These are phyloP conservation scores for Aspergillus incahuasiensis DNA, from an alignment of 495 filamentous ascomycete genomes.

Conservation along the genomic window DNA sequence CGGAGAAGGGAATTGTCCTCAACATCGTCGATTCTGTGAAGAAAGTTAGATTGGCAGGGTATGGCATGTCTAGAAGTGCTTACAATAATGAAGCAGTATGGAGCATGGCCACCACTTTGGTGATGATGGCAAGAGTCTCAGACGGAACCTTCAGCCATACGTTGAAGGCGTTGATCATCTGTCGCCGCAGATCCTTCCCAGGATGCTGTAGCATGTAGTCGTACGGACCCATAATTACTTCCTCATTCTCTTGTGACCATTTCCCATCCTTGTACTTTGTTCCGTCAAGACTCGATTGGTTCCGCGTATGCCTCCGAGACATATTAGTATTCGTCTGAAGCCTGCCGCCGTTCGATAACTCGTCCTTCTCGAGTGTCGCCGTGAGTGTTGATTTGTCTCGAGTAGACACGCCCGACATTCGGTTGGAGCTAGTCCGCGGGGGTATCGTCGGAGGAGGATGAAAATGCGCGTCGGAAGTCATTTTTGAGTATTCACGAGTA, in stretches of 20 bases:
- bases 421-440: conserved; percentile 65
- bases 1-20: conserved; percentile 81
- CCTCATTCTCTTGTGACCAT: conserved; percentile 70
- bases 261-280: conserved; percentile 49
- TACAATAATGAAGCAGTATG: conserved; percentile 87
- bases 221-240: conserved; percentile 77
- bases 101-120: conserved; percentile 84
- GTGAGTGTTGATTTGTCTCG: conserved; percentile 46
- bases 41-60: neutral
- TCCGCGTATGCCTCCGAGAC: conserved; percentile 29
- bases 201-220: conserved; percentile 83
- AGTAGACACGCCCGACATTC: conserved; percentile 29
- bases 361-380: conserved; percentile 19
- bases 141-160: conserved; percentile 80
- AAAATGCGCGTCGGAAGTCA: conserved; percentile 29
- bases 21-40: conserved; percentile 74
- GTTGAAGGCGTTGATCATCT: conserved; percentile 87
- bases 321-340: conserved; percentile 29
- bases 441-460: conserved; percentile 67
- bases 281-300: conserved; percentile 45
- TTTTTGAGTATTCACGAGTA: neutral
- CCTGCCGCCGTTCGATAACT: conserved; percentile 46
- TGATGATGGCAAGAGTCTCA: conserved; percentile 74
- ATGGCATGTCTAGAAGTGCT: conserved; percentile 13
- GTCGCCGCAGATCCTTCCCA: conserved; percentile 85